These are phyloP conservation scores for Aspergillus novofumigatus DNA, from an alignment of 2,329 filamentous ascomycete genomes.

Conservation along the genomic window DNA sequence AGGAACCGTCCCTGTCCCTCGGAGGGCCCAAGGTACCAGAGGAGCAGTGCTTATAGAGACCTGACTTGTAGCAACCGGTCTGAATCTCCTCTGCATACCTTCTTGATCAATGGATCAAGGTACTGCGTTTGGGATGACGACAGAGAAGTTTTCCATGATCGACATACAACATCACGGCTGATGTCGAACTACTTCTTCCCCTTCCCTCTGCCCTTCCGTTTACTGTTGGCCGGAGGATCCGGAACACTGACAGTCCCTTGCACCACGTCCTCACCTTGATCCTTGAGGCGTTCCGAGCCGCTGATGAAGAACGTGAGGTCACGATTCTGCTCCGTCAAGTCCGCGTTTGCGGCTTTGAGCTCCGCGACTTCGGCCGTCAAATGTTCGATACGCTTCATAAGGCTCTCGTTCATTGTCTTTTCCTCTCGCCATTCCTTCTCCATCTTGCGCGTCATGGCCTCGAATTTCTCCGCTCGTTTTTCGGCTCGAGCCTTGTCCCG, in stretches of 20 bases:
- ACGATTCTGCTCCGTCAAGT: conserved; percentile 79
- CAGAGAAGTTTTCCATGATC: background rate
- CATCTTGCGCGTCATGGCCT: conserved; percentile 70
- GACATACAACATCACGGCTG: background rate
- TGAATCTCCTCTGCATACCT: background rate
- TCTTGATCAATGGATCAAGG: background rate
- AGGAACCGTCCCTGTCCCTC: background rate
- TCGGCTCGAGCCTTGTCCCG: conserved; percentile 66
- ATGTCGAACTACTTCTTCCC: conserved; percentile 6
- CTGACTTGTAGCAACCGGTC: background rate
- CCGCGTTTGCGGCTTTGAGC: conserved; percentile 59
- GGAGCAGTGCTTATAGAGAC: background rate
- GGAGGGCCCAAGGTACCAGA: background rate
- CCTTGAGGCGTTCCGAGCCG: conserved; percentile 73
- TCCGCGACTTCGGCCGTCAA: conserved; percentile 56
- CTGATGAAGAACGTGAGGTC: conserved; percentile 86
- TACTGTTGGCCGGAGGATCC: conserved; percentile 46
- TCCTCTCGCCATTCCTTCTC: conserved; percentile 78
- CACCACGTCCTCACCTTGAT: conserved; percentile 67
- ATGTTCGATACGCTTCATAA: conserved; percentile 74
- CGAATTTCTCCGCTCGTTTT: conserved; percentile 65
- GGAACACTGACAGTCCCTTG: conserved; percentile 68
- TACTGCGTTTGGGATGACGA: background rate
- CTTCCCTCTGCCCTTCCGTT: conserved; percentile 41
- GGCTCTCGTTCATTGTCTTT: conserved; percentile 73